Percentiles rank a stretch among this genome's conserved stretches.
Evolutionary conservation across 345 rosid species (phyloP).

Genomic region (Noccaea bulbosa): DNA sequence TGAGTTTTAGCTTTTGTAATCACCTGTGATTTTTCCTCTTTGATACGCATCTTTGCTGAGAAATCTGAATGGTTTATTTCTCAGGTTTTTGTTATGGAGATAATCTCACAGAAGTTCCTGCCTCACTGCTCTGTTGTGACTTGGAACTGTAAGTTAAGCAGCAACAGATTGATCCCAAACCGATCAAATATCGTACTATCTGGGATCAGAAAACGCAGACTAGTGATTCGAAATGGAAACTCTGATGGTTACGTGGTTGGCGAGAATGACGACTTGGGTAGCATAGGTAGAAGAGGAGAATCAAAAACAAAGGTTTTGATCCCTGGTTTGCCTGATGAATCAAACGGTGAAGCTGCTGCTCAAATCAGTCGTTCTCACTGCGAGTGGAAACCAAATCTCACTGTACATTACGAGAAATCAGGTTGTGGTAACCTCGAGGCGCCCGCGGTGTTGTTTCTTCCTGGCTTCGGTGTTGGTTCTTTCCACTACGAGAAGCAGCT

Average conservation of each 20-base stretch:
- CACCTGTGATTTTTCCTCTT: neutral
- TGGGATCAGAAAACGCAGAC: conserved; percentile 33
- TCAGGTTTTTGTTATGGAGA: conserved; percentile 66
- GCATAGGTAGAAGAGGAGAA: conserved; percentile 43
- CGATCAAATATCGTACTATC: conserved; percentile 38
- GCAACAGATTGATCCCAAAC: conserved; percentile 36
- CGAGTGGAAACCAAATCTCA: conserved; percentile 88
- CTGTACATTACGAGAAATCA: conserved; percentile 73
- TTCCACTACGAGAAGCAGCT: conserved; percentile 95
- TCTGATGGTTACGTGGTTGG: conserved; percentile 60
- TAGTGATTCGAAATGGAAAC: conserved; percentile 50
- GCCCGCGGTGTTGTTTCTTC: conserved; percentile 82
- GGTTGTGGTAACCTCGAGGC: conserved; percentile 68
- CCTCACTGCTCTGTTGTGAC: conserved; percentile 44
- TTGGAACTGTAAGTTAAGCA: conserved; percentile 43
- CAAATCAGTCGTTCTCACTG: conserved; percentile 58
- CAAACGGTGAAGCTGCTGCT: conserved; percentile 61
- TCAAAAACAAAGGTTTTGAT: conserved; percentile 58
- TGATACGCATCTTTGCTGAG: conserved; percentile 1
- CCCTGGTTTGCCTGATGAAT: conserved; percentile 73
- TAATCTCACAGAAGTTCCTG: conserved; percentile 52
- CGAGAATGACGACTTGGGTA: conserved; percentile 53
- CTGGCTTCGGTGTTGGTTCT: conserved; percentile 97
- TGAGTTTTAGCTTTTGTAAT: neutral
- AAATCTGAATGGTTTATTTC: conserved; percentile 31